A percentile compares a stretch with the other conserved stretches of the same genome.
Evolutionary conservation across 2,329 filamentous ascomycete species (phyloP).

Genomic region (Neofusicoccum cordaticola): DNA sequence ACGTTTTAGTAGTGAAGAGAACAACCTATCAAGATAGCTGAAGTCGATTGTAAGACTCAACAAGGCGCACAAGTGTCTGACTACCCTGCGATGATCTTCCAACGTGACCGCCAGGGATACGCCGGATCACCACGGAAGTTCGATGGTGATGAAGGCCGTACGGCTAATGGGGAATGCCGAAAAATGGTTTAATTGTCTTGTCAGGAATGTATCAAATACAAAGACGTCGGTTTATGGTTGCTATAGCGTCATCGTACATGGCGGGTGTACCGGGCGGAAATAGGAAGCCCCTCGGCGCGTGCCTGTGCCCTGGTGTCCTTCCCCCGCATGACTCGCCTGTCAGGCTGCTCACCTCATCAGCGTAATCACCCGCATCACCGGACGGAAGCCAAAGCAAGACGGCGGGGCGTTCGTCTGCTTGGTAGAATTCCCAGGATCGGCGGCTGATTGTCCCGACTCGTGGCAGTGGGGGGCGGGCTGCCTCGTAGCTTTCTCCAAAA

Average conservation of each 20-base stretch:
- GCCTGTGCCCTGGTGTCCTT: neutral
- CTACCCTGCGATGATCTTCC: no score
- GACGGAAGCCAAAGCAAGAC: neutral
- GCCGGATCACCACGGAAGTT: no score
- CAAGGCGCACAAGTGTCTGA: no score
- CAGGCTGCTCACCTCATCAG: no score
- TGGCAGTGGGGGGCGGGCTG: neutral
- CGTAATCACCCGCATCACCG: neutral
- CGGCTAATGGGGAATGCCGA: no score
- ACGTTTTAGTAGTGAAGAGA: no score
- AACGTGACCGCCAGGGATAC: no score
- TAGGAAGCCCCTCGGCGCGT: neutral
- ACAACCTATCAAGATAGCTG: no score
- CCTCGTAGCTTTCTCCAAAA: neutral
- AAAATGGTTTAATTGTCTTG: neutral
- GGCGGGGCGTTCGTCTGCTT: neutral
- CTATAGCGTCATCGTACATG: constrained; percentile 8
- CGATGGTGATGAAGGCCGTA: no score
- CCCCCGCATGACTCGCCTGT: constrained; percentile 7
- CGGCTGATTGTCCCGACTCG: neutral
- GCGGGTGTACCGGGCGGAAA: neutral
- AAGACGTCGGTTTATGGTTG: constrained; percentile 7
- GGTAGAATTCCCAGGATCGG: neutral
- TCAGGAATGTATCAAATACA: neutral
- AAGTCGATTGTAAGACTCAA: no score